Evolutionary conservation across 208 protist species (phyloP).

Genomic region (Trypanosoma scelopori): DNA sequence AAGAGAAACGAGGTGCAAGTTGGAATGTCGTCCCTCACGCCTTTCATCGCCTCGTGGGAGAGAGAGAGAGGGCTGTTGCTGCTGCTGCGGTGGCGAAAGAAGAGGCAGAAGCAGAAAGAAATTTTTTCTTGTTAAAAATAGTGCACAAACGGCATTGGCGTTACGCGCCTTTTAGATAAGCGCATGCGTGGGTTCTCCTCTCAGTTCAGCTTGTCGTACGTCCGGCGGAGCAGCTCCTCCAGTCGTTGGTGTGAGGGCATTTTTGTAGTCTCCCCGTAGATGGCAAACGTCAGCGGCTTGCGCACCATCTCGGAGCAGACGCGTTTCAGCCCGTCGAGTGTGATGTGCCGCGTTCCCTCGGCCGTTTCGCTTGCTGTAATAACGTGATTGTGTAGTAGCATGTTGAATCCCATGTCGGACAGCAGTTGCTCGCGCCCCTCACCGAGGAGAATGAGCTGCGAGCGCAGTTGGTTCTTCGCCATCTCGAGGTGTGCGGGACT

Average conservation of each 20-base stretch:
- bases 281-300: slow-evolving; percentile 66
- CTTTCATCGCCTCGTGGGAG: too few species aligned
- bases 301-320: slow-evolving; percentile 69
- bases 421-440: slow-evolving; percentile 82
- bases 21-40: too few species aligned
- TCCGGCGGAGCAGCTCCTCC: slow-evolving; percentile 48
- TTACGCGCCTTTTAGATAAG: too few species aligned
- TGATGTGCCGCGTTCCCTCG: slow-evolving; percentile 61
- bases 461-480: slow-evolving; percentile 88
- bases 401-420: slow-evolving; percentile 89
- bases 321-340: slow-evolving; percentile 58
- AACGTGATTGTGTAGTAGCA: slow-evolving; percentile 80
- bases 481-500: slow-evolving; percentile 77
- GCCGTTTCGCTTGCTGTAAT: slow-evolving; percentile 79
- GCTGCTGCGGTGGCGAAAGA: too few species aligned
- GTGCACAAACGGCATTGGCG: too few species aligned
- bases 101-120: too few species aligned
- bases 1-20: too few species aligned
- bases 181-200: not conserved
- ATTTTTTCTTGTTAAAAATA: too few species aligned
- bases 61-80: too few species aligned
- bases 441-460: slow-evolving; percentile 82
- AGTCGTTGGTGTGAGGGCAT: slow-evolving; percentile 65
- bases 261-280: slow-evolving; percentile 69
- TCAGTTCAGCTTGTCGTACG: slow-evolving; percentile 44